phyloP scores from a whole-genome alignment of 164 flowering plant species.

The Pachysandra terminalis region DNA sequence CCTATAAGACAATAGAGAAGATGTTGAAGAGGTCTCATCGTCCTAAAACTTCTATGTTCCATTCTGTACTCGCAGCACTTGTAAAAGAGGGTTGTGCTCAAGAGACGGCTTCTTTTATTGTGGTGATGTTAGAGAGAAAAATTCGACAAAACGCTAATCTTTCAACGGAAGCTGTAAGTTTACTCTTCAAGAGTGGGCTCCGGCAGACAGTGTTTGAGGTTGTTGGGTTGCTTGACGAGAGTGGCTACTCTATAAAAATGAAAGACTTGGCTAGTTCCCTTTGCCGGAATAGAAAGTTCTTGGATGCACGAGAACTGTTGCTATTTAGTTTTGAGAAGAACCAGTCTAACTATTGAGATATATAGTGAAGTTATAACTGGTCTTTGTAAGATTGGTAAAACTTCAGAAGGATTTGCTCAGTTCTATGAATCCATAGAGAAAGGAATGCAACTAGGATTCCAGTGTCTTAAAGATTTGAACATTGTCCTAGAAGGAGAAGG shows the following conservation, averaged over 20 bases:
- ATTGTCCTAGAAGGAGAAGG: too few species aligned
- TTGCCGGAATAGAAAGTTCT: conserved; percentile 29
- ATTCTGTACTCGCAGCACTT: conserved; percentile 47
- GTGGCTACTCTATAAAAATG: conserved; percentile 52
- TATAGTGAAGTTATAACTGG: too few species aligned
- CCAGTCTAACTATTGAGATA: too few species aligned
- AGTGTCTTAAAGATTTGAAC: too few species aligned
- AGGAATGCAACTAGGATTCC: too few species aligned
- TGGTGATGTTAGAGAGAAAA: conserved; percentile 52
- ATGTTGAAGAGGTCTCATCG: conserved; percentile 65
- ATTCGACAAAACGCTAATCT: too few species aligned
- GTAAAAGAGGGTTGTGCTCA: conserved; percentile 31
- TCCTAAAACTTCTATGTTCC: conserved; percentile 52
- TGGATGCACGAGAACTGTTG: conserved; percentile 43
- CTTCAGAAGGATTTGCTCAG: conserved; percentile 58
- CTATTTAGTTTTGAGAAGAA: too few species aligned
- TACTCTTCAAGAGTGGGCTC: conserved; percentile 34
- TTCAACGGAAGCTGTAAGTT: conserved; percentile 42
- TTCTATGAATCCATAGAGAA: too few species aligned
- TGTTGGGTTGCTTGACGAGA: conserved; percentile 42
- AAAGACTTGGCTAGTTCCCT: conserved; percentile 35
- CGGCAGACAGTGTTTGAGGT: conserved; percentile 41
- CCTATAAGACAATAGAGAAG: conserved; percentile 53
- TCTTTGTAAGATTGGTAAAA: too few species aligned
- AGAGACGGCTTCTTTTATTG: conserved; percentile 54